Base-by-base conservation (phyloP, 208 protist genomes). In the Trypanosoma cruzi region DNA sequence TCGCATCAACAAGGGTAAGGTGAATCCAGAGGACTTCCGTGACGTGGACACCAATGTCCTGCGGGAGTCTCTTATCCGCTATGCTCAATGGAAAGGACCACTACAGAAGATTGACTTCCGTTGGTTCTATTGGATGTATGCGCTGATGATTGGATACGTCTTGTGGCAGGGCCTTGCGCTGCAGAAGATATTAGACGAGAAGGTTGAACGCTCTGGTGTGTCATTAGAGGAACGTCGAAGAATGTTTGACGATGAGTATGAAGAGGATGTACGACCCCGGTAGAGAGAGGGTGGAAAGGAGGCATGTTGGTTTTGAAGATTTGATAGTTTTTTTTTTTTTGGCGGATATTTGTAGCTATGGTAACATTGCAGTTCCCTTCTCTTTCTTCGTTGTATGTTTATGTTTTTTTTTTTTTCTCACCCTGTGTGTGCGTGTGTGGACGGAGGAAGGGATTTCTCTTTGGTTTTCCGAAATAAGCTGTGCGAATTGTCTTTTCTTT, bases 71-170 rank as follows among this genome's bases (percentile, higher is more conserved):
- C 66, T 94, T 34, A 86, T 89, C 66, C 82, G 82, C 31, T 82
- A 85, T 64, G 73, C 71, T 7, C 89, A 94, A 68, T 78, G 81
- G 71, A 87, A 88, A 36, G 89, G 89, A 4, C 89, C 89, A 13
- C 73, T 94, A 67, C 81, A 87, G 76, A 89, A 90, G 73, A 84
- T 94, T 66, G 89, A 94, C 64, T 89, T 94, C 61, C 85, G 88
- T 28, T 84, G 80, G 65, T 91, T 94, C 49, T 91, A 89, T 58
- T 94, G 84, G 84, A 89, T 94, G 81, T 94, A 94, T 74, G 83
- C 72, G 13, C 49, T 94, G 22, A 94, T 94, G 89, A 88, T 94
- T 72, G 68, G 77, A 10, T 92, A 90, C 53, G 78, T 85, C 1
- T 68, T 88, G n/a, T 94, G 80, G 75, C 83, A 92, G 65, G 85